Percentiles rank a stretch among this genome's conserved stretches.
These are phyloP conservation scores for Tolypocladium ovalisporum DNA, from an alignment of 2,329 filamentous ascomycete species.

Conservation along the genomic window DNA sequence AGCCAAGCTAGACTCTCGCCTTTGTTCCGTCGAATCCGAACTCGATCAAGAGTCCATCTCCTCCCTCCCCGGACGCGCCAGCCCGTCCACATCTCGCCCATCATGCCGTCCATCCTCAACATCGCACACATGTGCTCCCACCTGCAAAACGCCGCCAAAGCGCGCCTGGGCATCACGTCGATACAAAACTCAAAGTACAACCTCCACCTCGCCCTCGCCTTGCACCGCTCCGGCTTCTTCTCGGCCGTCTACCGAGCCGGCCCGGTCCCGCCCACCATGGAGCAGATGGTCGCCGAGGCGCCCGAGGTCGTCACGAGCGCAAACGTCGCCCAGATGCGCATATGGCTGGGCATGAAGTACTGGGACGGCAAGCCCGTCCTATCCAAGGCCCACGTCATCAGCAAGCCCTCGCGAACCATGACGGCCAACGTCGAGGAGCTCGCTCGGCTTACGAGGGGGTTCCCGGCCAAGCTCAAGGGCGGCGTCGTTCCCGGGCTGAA, in stretches of 20 bases:
- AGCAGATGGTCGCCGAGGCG: conserved; percentile 31
- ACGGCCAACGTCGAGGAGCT: conserved; percentile 54
- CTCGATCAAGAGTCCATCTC: not conserved
- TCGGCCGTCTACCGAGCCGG: conserved; percentile 67
- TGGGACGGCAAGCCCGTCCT: conserved; percentile 74
- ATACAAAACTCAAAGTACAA: conserved; percentile 73
- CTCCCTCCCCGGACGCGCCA: not conserved
- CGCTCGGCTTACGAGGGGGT: conserved; percentile 55
- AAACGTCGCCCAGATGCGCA: conserved; percentile 63
- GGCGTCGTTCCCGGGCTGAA: conserved; percentile 65
- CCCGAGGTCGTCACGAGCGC: conserved; percentile 50
- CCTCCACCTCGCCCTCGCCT: conserved; percentile 60
- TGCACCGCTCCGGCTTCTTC: conserved; percentile 76
- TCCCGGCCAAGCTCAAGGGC: conserved; percentile 42
- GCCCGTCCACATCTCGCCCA: conserved; percentile 3
- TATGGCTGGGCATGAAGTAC: conserved; percentile 91
- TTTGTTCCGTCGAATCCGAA: not conserved
- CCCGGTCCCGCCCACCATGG: conserved; percentile 38
- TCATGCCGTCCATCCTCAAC: conserved; percentile 47
- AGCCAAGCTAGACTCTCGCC: not conserved
- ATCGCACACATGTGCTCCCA: conserved; percentile 79
- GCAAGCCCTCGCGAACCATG: conserved; percentile 64
- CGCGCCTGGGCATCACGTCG: conserved; percentile 75
- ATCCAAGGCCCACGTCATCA: conserved; percentile 52
- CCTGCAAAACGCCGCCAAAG: conserved; percentile 78